These are phyloP conservation scores for Penicillium occitanis DNA, from an alignment of 2,329 filamentous ascomycete species.

Conservation along the genomic window DNA sequence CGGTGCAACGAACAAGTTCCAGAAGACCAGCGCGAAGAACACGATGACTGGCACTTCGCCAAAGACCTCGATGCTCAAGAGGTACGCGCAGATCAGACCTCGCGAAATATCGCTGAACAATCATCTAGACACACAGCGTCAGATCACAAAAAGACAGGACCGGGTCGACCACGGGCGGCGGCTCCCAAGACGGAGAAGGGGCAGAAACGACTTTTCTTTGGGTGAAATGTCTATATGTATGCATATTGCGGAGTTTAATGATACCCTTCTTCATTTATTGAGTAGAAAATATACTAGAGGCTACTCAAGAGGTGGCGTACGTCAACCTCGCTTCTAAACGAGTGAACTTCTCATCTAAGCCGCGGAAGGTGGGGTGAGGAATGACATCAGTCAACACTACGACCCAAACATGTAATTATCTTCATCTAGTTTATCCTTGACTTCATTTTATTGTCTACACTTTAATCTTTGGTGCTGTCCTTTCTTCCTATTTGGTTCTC, in stretches of 20 bases:
- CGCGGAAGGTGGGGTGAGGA: neutral
- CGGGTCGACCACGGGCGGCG: conserved; percentile 26
- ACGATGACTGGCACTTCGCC: conserved; percentile 93
- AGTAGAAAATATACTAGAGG: neutral
- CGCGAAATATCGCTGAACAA: conserved; percentile 17
- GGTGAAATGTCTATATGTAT: conserved; percentile 16
- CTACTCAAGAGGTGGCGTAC: neutral
- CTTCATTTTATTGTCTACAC: neutral
- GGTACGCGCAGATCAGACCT: conserved; percentile 35
- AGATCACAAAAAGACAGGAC: conserved; percentile 24
- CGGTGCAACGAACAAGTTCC: conserved; percentile 66
- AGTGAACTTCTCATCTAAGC: neutral
- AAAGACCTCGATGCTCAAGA: conserved; percentile 75
- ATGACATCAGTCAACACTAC: conserved; percentile 15
- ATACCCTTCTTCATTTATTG: neutral
- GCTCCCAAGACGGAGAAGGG: conserved; percentile 35
- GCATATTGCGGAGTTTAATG: conserved; percentile 3
- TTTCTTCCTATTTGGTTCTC: neutral
- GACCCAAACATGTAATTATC: conserved; percentile 3
- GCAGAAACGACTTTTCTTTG: conserved; percentile 38
- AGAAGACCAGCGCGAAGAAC: conserved; percentile 64
- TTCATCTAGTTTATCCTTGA: neutral
- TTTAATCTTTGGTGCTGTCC: neutral
- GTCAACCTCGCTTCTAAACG: neutral
- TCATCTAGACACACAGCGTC: conserved; percentile 23